Percentiles rank a stretch among this genome's conserved stretches.
Evolutionary conservation across 1,139 yeast species (phyloP).

Genomic region (Debaryomyces udenii): DNA sequence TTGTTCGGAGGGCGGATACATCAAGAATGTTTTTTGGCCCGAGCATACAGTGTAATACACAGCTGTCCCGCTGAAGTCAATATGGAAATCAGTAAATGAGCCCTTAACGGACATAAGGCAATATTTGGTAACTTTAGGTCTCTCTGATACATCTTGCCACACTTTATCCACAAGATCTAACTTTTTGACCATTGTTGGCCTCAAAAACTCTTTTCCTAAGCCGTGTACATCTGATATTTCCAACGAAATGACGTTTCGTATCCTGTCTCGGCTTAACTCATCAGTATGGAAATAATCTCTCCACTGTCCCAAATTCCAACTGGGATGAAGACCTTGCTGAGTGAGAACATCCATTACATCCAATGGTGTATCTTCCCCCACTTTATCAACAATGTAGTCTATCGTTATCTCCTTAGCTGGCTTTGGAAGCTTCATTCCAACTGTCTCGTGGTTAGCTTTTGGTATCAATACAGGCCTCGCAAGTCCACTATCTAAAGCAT

Average conservation of each 20-base stretch:
- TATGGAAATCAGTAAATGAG: slow-evolving; percentile 86
- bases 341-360: slow-evolving; percentile 92
- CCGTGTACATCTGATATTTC: slow-evolving; percentile 66
- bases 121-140: slow-evolving; percentile 80
- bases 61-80: slow-evolving; percentile 91
- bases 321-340: slow-evolving; percentile 62
- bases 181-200: slow-evolving; percentile 70
- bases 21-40: slow-evolving; percentile 73
- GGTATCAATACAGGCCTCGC: slow-evolving; percentile 38
- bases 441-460: slow-evolving; percentile 26
- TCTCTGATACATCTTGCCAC: slow-evolving; percentile 50
- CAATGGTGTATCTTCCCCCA: slow-evolving; percentile 66
- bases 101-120: slow-evolving; percentile 83
- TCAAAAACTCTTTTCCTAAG: slow-evolving; percentile 51
- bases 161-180: slow-evolving; percentile 71
- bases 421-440: slow-evolving; percentile 45
- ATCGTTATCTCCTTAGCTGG: slow-evolving; percentile 48
- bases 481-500: slow-evolving; percentile 31
- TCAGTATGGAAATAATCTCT: slow-evolving; percentile 63
- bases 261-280: slow-evolving; percentile 56
- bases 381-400: slow-evolving; percentile 55
- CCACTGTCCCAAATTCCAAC: slow-evolving; percentile 80
- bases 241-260: slow-evolving; percentile 78
- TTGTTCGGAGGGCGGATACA: slow-evolving; percentile 72
- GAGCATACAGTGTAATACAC: slow-evolving; percentile 81